Percentiles rank a stretch among this genome's conserved stretches.
Evolutionary conservation across 75 land plant species (phyloP).

Genomic region (Cryptomeria japonica): DNA sequence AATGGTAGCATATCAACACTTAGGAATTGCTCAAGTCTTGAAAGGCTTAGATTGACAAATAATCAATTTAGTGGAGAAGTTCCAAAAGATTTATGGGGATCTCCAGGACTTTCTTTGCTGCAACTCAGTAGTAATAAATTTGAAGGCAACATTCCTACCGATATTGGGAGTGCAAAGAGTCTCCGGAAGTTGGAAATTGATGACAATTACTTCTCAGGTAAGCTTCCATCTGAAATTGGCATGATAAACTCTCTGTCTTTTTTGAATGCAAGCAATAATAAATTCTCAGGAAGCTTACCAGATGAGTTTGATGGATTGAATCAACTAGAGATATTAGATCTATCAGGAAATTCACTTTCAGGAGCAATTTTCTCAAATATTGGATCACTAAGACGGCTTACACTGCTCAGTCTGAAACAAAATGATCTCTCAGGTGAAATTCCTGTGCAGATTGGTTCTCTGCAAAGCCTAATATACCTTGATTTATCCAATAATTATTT

Average conservation of each 20-base stretch:
- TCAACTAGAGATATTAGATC: conserved; percentile 18
- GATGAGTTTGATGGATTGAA: neutral
- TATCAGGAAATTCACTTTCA: conserved; percentile 26
- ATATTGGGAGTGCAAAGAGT: conserved; percentile 1
- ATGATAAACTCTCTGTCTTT: conserved; percentile 14
- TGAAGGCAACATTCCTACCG: conserved; percentile 14
- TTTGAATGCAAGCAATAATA: conserved; percentile 18
- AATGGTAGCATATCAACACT: conserved; percentile 29
- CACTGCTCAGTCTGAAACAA: conserved; percentile 14
- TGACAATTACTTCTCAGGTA: conserved; percentile 33
- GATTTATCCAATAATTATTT: conserved; percentile 32
- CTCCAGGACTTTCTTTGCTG: conserved; percentile 22
- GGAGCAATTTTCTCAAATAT: conserved; percentile 20
- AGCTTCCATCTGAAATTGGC: conserved; percentile 31
- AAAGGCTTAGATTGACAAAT: conserved; percentile 19
- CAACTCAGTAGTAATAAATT: conserved; percentile 17
- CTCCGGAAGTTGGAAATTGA: conserved; percentile 19
- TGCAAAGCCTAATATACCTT: conserved; percentile 22
- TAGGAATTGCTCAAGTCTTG: conserved; percentile 26
- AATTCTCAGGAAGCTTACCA: conserved; percentile 33
- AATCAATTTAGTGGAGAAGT: conserved; percentile 35
- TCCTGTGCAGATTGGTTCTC: conserved; percentile 26
- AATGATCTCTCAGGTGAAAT: conserved; percentile 32
- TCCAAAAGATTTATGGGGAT: conserved; percentile 27
- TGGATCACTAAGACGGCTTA: conserved; percentile 13